Conservation (phyloP, 192 early-diverging fungal species). For the Dimargaris xerosporica region DNA sequence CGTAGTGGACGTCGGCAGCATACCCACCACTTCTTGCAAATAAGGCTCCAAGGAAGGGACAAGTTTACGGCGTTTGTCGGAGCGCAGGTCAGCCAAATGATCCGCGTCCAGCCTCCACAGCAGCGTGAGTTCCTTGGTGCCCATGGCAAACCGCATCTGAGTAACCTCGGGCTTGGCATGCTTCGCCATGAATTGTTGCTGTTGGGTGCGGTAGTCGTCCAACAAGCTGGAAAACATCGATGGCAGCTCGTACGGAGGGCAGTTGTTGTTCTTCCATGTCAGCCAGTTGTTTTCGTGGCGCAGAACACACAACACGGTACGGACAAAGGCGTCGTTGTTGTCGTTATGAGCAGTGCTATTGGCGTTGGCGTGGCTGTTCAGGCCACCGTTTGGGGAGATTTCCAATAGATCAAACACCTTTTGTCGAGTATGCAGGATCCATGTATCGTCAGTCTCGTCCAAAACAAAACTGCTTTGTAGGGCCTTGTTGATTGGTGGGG, state of each 20-base stretch:
- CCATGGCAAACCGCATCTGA: slow-evolving; percentile 5
- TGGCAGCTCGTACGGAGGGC: slow-evolving; percentile 49
- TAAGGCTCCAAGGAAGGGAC: neutral
- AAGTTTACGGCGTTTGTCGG: neutral
- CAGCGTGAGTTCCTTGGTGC: slow-evolving; percentile 6
- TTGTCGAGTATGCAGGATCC: slow-evolving; percentile 34
- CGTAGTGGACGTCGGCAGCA: neutral
- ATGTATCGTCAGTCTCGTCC: slow-evolving; percentile 25
- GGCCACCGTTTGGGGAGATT: slow-evolving; percentile 22
- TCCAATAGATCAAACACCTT: slow-evolving; percentile 34
- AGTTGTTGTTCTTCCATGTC: slow-evolving; percentile 67
- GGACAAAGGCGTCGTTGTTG: slow-evolving; percentile 31
- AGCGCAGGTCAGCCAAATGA: neutral
- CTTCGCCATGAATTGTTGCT: neutral
- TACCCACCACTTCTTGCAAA: neutral
- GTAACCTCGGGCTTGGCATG: no score
- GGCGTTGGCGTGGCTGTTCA: no score
- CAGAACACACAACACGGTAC: slow-evolving; percentile 48
- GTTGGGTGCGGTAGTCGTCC: slow-evolving; percentile 11
- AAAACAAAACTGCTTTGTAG: slow-evolving; percentile 29
- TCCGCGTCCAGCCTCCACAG: neutral
- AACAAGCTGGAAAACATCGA: slow-evolving; percentile 25
- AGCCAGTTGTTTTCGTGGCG: slow-evolving; percentile 65
- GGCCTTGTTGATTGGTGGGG: slow-evolving; percentile 38
- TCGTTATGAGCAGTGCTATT: slow-evolving; percentile 21